phyloP scores from a whole-genome alignment of 768 basidiomycete genomes.

The Amanita phalloides region DNA sequence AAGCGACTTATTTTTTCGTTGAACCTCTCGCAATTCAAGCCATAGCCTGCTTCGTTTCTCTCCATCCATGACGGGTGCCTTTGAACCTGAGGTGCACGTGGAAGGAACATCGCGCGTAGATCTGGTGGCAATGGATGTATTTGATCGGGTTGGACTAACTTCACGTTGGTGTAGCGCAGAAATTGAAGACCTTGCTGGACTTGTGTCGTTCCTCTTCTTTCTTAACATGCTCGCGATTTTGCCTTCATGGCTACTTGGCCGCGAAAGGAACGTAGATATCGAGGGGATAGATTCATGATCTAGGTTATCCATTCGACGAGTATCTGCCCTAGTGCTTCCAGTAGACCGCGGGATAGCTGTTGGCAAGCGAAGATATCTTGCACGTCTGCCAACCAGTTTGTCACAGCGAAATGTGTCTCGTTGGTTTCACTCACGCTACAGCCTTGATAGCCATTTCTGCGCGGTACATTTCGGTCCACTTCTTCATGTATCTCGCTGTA shows the following conservation, averaged over 20 bases:
- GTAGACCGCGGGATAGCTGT: constrained; percentile 31
- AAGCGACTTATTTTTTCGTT: constrained; percentile 36
- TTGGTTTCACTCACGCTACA: constrained; percentile 54
- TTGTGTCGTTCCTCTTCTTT: constrained; percentile 5
- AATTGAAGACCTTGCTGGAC: constrained; percentile 9
- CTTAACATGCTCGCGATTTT: background rate
- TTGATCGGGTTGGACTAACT: constrained; percentile 5
- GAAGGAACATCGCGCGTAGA: constrained; percentile 8
- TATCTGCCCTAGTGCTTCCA: background rate
- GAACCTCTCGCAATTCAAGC: constrained; percentile 43
- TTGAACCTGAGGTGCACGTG: constrained; percentile 2
- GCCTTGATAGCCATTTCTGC: constrained; percentile 70
- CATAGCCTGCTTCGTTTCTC: constrained; percentile 36
- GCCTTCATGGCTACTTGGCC: background rate
- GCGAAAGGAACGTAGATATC: background rate
- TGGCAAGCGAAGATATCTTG: constrained; percentile 71
- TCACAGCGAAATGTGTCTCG: background rate
- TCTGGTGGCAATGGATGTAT: background rate
- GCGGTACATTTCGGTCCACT: constrained; percentile 60
- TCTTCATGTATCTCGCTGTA: constrained; percentile 42
- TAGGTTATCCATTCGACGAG: background rate
- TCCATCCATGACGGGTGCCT: constrained; percentile 18
- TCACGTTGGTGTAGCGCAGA: background rate
- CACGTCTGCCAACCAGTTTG: constrained; percentile 42
- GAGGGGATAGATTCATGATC: constrained; percentile 1